Percentiles rank a stretch among this genome's conserved stretches.
These are phyloP conservation scores for Harrya chromipes DNA, from an alignment of 768 basidiomycete genomes.

Conservation along the genomic window DNA sequence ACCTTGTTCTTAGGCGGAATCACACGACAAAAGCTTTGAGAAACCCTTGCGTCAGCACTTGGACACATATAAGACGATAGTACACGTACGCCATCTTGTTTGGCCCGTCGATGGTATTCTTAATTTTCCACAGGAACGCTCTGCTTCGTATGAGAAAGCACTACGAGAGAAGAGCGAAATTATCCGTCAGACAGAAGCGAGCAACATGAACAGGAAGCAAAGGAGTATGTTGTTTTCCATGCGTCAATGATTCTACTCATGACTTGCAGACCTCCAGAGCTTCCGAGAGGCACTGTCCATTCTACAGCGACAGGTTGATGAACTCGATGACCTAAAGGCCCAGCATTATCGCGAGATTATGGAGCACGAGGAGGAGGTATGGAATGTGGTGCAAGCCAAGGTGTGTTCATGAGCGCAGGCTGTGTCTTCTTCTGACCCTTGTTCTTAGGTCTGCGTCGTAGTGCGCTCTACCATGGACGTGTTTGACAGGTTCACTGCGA, in stretches of 20 bases:
- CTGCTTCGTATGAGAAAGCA: conserved; percentile 76
- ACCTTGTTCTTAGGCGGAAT: conserved; percentile 58
- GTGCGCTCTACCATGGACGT: conserved; percentile 91
- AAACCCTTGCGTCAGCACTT: conserved; percentile 83
- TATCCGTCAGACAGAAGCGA: conserved; percentile 82
- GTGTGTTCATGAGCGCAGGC: conserved; percentile 33
- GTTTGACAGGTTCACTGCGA: conserved; percentile 82
- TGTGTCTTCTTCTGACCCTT: conserved; percentile 13
- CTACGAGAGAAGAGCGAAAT: conserved; percentile 80
- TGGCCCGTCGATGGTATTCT: not conserved
- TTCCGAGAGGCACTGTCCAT: conserved; percentile 82
- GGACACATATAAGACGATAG: conserved; percentile 71
- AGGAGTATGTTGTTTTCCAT: conserved; percentile 56
- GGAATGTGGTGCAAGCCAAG: conserved; percentile 88
- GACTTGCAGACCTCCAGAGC: conserved; percentile 71
- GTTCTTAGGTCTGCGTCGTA: conserved; percentile 63
- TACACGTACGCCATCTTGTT: conserved; percentile 48
- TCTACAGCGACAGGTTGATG: conserved; percentile 87
- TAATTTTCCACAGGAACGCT: conserved; percentile 62
- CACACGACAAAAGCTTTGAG: conserved; percentile 85
- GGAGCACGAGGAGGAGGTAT: conserved; percentile 94
- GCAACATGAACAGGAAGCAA: conserved; percentile 80
- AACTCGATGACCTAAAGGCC: conserved; percentile 81
- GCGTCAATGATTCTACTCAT: conserved; percentile 7
- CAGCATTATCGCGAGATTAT: conserved; percentile 86